Evolutionary conservation across 2,329 filamentous ascomycete genomes (phyloP), one percentile per base, ranked within the genome.

Genomic region (Aspergillus sp.): DNA sequence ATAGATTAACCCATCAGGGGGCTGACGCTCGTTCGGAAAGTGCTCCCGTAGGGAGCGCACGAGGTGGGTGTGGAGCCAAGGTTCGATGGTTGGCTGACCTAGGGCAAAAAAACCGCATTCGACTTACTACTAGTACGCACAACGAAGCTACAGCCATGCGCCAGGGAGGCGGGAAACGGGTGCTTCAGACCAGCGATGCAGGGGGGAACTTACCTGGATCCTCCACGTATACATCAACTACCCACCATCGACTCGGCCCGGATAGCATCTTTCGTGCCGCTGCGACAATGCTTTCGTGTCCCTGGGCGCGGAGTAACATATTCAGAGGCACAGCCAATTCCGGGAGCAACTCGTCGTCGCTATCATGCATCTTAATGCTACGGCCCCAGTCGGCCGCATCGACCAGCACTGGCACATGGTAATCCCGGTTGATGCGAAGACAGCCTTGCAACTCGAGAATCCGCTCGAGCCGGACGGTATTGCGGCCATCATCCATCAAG

Each of bases 221-320:
- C 45, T 49, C 51, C 11, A 64, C 56, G 31, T 62, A 64, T 1
- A 64, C 39, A 58, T 64, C 62, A 12, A 54, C 54, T 26, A 64
- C 31, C 62, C 60, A 64, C 60, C 60, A 64, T 9, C 52, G 58
- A 24, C 60, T 54, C 1, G 14, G 2, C 6, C 22, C 24, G 1
- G 51, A 52, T 14, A 59, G 51, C 18, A 51, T 18, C 22, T 45
- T 32, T 31, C 52, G 55, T 2, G 60, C 60, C 7, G 59, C 60
- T 12, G 11, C 39, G 12, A 64, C 59, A 3, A 64, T 18, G 29
- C 50, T 62, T 26, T 57, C 18, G 42, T 60, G 54, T 24, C 56
- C 52, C 24, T 54, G 12, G 4, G 58, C 55, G 6, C 50, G n/a
- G 12, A 63, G 42, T 14, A 24, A 31, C 32, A 56, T 60, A 36